Base-by-base conservation (phyloP, 2,329 filamentous ascomycete genomes). In the Rhytidhysteron rufulum region DNA sequence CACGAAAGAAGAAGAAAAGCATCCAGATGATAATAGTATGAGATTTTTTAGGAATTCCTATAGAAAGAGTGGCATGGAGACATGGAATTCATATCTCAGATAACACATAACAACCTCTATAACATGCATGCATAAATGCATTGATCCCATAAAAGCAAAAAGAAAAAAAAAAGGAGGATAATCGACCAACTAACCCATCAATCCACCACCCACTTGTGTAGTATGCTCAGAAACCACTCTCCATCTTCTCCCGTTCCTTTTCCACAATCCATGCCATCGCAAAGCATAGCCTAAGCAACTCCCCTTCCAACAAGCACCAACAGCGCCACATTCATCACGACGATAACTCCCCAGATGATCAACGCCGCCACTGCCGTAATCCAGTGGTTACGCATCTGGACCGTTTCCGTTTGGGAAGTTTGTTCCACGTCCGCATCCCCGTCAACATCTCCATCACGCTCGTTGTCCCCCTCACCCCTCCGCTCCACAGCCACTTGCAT, bases 311-410 rank as follows among this genome's bases (percentile, higher is more conserved):
- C 65, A 39, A 90, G 60, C 3, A 88, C 86, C 49, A 90, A 59
- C 45, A 87, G 77, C 0, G 86, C 83, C n/a, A 88, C 72, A 58
- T 91, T 90, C 83, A 91, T 85, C 6, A 86, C 68, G 0, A 82
- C 77, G 56, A 93, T 87, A 20, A 89, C 64, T 1, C 83, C 44
- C 87, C 88, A 93, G 34, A 93, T 78, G 1, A 80, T 9, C 0
- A 79, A 63, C 1, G 78, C 79, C 43, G 88, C 46, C 0, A 65
- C 62, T 1, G 78, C 71, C 6, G 81, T 75, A 39, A 82, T 65
- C 79, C 85, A 86, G 35, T 79, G 73, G 57, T 91, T 93, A 25
- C 78, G 73, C 86, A 94, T 89, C 54, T 78, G 77, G 1, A 63
- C 60, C 11, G 53, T 54, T 25, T 62, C 58, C 13, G 50, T 56